These are phyloP conservation scores for Neofusicoccum cordaticola DNA, from an alignment of 2,329 filamentous ascomycete genomes.

Conservation along the genomic window DNA sequence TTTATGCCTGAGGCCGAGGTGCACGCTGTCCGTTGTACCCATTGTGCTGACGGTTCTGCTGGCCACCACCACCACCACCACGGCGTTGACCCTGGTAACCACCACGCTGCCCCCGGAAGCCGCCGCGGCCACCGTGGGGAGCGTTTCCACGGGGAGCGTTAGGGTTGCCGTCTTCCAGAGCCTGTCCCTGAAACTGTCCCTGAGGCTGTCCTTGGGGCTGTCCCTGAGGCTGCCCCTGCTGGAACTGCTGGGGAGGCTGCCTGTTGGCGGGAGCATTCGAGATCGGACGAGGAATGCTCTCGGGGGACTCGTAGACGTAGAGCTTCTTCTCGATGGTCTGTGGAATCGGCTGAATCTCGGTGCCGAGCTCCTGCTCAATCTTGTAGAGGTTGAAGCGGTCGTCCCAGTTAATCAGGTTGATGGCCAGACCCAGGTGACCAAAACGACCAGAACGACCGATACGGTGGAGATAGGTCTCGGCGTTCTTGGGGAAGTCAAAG, in stretches of 20 bases:
- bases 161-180: constrained; percentile 20
- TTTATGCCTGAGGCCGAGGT: constrained; percentile 33
- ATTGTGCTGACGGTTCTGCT: constrained; percentile 34
- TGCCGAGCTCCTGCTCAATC: constrained; percentile 95
- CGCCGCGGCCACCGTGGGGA: constrained; percentile 17
- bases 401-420: constrained; percentile 99
- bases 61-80: constrained; percentile 21
- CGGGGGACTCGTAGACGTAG: constrained; percentile 96
- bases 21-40: constrained; percentile 35
- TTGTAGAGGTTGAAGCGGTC: constrained; percentile 98
- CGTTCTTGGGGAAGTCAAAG: constrained; percentile 99
- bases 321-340: constrained; percentile 93
- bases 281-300: constrained; percentile 85
- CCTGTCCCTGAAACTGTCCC: constrained; percentile 27
- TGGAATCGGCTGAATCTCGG: constrained; percentile 96
- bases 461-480: constrained; percentile 96
- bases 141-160: constrained; percentile 15
- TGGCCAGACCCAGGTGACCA: constrained; percentile 93
- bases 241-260: constrained; percentile 12
- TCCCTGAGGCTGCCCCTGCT: constrained; percentile 18
- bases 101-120: constrained; percentile 20
- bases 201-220: constrained; percentile 28
- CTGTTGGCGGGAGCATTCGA: constrained; percentile 49
- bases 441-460: constrained; percentile 97
- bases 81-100: constrained; percentile 26